Evolutionary conservation across 139 green algal genomes (phyloP), one percentile per base, ranked within the genome.

Genomic region (Dunaliella sp.): DNA sequence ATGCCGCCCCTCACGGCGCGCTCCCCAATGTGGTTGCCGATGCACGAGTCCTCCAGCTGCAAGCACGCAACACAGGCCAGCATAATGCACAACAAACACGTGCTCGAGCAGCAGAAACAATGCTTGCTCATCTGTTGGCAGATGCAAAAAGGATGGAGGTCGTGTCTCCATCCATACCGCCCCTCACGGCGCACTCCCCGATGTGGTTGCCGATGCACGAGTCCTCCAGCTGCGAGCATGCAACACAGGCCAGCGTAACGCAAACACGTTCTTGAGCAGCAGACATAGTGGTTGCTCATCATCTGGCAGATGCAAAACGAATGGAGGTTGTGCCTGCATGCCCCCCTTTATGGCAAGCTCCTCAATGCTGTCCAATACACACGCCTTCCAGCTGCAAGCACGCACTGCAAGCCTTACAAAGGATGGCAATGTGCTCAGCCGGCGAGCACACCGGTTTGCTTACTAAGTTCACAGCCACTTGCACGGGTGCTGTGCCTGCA

Each of bases 21-120:
- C 91, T 99, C 97, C 1, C 97, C 94, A 57, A 95, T 38, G 86
- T 99, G 97, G 1, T 86, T 89, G 0, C 89, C 93, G 22, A 98
- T 90, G 87, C 86, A 95, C 36, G 84, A 90, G 57, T 98, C 95
- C 36, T 98, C 96, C 84, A 98, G 88, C 86, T 88, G 86, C 83
- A 34, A 1, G 34, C 32, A 59, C n/a, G n/a, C n/a, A n/a, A n/a
- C n/a, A n/a, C n/a, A 31, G 81, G 25, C 37, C 34, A n/a, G 80
- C 28, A 30, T 2, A 24, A 2, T 36, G 3, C 36, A 73, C 2
- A 3, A 2, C 33, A 83, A 36, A 37, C 22, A 24, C 58, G 24
- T 24, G 24, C 22, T 24, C 24, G 75, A 7, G 75, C 12, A 24
- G 75, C 75, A 80, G 25, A 36, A 28, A 22, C 25, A 28, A 22